A percentile compares a stretch with the other conserved stretches of the same genome.
phyloP scores from a whole-genome alignment of 148 eudicot species.

The Amaranthus palmeri region DNA sequence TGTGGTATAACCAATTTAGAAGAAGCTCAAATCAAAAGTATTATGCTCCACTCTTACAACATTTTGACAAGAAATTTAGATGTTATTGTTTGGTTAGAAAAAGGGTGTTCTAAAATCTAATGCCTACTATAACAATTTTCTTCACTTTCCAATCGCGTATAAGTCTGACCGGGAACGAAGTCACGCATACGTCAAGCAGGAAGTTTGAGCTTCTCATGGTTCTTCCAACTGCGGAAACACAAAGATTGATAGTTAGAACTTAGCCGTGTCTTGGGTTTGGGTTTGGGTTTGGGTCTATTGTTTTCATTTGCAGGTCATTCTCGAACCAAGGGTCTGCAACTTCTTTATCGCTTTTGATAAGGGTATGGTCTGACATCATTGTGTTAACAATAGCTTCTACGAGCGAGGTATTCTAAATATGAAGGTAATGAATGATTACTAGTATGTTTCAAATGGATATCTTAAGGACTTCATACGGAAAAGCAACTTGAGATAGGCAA shows the following conservation, averaged over 20 bases:
- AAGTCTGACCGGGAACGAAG: not conserved
- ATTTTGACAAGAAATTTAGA: not conserved
- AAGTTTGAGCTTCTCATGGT: conserved; percentile 32
- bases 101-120: not conserved
- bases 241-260: not conserved
- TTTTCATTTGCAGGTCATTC: too few species aligned
- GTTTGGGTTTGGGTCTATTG: too few species aligned
- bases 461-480: not conserved
- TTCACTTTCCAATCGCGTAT: not conserved
- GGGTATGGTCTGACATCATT: too few species aligned
- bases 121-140: not conserved
- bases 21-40: conserved; percentile 1
- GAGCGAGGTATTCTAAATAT: too few species aligned
- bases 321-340: too few species aligned
- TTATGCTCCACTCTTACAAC: not conserved
- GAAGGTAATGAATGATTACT: not conserved
- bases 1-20: too few species aligned
- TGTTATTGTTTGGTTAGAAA: not conserved
- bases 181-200: conserved; percentile 21
- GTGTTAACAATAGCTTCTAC: too few species aligned
- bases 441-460: not conserved
- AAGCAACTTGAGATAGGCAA: not conserved
- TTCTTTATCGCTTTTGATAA: too few species aligned
- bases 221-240: conserved; percentile 31
- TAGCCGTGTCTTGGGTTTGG: too few species aligned